Percentiles rank a stretch among this genome's conserved stretches.
Conservation (phyloP, 495 filamentous ascomycete species). For the Cercophora samala region DNA sequence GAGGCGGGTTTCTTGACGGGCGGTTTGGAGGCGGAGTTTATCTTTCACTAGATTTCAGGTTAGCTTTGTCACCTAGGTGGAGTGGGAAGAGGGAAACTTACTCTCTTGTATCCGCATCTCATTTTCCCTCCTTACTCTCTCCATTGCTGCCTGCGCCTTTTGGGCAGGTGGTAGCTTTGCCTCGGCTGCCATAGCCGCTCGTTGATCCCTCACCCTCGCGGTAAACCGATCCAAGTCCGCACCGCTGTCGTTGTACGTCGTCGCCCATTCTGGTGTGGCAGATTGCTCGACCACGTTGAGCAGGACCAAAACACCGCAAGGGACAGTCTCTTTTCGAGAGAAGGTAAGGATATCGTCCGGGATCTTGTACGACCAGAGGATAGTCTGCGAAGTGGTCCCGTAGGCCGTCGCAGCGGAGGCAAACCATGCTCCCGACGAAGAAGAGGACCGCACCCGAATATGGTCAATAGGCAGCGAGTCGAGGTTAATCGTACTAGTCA, state of each 20-base stretch:
- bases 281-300: slow-evolving; percentile 49
- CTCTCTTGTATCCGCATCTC: slow-evolving; percentile 41
- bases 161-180: slow-evolving; percentile 44
- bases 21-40: slow-evolving; percentile 31
- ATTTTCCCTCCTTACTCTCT: slow-evolving; percentile 37
- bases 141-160: slow-evolving; percentile 38
- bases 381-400: slow-evolving; percentile 48
- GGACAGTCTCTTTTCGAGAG: slow-evolving; percentile 51
- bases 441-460: slow-evolving; percentile 31
- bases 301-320: slow-evolving; percentile 60
- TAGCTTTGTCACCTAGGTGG: slow-evolving; percentile 5
- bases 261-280: slow-evolving; percentile 57
- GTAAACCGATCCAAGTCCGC: slow-evolving; percentile 40
- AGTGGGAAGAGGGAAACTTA: slow-evolving; percentile 25
- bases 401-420: slow-evolving; percentile 53
- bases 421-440: slow-evolving; percentile 55
- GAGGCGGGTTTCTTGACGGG: slow-evolving; percentile 43
- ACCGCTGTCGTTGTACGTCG: slow-evolving; percentile 40
- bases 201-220: slow-evolving; percentile 37
- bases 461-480: slow-evolving; percentile 44
- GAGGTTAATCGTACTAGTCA: slow-evolving; percentile 28
- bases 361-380: slow-evolving; percentile 61
- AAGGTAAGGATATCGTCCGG: slow-evolving; percentile 52
- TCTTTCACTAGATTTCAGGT: slow-evolving; percentile 34
- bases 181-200: slow-evolving; percentile 45